These are phyloP conservation scores for Globisporangium yorkense DNA, from an alignment of 352 stramenopile species.

Conservation along the genomic window DNA sequence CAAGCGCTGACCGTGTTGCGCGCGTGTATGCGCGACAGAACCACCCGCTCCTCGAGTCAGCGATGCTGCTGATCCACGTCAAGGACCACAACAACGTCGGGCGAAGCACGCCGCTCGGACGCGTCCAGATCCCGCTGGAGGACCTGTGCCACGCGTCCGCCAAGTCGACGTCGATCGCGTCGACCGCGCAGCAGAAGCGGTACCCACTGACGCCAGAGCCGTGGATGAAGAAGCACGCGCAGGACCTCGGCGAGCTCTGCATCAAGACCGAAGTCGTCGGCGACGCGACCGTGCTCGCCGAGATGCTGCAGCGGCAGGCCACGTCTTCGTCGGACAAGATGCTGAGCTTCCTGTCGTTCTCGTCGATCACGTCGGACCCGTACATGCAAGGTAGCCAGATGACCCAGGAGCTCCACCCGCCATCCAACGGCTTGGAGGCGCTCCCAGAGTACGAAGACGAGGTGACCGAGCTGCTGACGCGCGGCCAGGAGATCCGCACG, in stretches of 20 bases:
- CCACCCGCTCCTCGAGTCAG: constrained; percentile 34
- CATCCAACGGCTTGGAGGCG: neutral
- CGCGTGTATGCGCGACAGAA: constrained; percentile 18
- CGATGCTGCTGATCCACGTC: constrained; percentile 53
- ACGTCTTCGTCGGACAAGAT: constrained; percentile 36
- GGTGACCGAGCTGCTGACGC: constrained; percentile 36
- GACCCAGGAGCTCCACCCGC: constrained; percentile 2
- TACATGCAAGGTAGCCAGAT: constrained; percentile 23
- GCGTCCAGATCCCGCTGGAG: constrained; percentile 54
- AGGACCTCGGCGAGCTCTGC: constrained; percentile 55
- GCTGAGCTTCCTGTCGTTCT: constrained; percentile 49
- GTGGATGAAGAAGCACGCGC: constrained; percentile 62
- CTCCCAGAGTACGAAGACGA: constrained; percentile 35
- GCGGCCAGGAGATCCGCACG: constrained; percentile 33
- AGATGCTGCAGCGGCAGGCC: constrained; percentile 37
- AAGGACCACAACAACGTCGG: constrained; percentile 73
- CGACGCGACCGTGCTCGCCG: constrained; percentile 43
- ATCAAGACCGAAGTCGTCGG: constrained; percentile 62
- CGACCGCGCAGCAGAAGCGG: constrained; percentile 39
- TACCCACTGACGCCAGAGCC: constrained; percentile 57
- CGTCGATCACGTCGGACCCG: constrained; percentile 40
- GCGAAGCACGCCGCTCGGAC: constrained; percentile 54
- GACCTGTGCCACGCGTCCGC: constrained; percentile 55
- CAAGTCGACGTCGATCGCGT: constrained; percentile 44
- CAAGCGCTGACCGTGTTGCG: neutral